These are phyloP conservation scores for Rhytidiadelphus loreus DNA, from an alignment of 225 moss, liverwort and hornwort genomes.

Conservation along the genomic window DNA sequence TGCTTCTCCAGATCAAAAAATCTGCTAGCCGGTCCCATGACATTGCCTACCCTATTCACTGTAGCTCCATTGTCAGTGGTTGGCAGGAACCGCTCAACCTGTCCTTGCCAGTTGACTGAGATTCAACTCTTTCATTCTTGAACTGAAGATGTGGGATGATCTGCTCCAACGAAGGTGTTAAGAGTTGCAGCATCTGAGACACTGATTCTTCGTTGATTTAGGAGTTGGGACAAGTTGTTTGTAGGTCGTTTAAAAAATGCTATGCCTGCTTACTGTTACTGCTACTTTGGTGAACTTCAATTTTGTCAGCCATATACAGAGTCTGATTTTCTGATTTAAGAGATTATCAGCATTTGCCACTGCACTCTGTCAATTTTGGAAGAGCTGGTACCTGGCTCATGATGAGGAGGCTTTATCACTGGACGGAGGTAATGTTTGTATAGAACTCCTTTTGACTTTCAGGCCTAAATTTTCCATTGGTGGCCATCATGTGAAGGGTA, in stretches of 20 bases:
- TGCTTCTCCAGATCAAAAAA: conserved; percentile 43
- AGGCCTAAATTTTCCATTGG: background rate
- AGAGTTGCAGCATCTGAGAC: background rate
- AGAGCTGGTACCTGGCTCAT: background rate
- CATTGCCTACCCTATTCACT: background rate
- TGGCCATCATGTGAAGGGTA: background rate
- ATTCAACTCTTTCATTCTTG: background rate
- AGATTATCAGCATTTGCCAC: background rate
- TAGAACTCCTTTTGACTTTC: background rate
- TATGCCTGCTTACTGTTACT: background rate
- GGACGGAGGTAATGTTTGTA: background rate
- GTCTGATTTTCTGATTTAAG: background rate
- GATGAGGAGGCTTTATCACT: background rate
- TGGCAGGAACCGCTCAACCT: background rate
- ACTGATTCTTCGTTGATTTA: background rate
- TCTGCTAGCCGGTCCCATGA: background rate
- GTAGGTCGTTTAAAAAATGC: background rate
- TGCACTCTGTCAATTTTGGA: background rate
- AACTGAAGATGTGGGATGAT: background rate
- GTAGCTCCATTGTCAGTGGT: background rate
- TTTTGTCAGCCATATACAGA: background rate
- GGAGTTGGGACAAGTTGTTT: background rate
- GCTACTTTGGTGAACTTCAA: background rate
- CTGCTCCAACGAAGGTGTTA: background rate
- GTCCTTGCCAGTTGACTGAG: background rate